Conservation (phyloP, 257 asterid species). For the Salvia splendens region DNA sequence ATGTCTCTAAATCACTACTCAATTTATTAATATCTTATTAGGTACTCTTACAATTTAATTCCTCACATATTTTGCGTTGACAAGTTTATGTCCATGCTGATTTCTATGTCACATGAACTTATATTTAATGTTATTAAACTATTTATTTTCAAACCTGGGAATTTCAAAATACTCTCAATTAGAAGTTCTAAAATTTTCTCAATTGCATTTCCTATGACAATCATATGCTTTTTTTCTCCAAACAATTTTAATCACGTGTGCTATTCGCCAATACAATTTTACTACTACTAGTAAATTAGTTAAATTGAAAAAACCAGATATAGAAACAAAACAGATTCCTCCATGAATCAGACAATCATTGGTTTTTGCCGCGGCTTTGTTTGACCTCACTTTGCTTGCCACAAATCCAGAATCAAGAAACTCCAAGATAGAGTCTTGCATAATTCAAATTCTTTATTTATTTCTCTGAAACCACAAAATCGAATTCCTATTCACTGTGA, state of each 20-base stretch:
- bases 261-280: too few relatives aligned
- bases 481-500: neutral
- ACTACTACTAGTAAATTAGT: too few relatives aligned
- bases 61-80: neutral
- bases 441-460: neutral
- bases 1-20: too few relatives aligned
- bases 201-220: neutral
- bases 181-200: neutral
- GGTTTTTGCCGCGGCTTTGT: constrained; percentile 7
- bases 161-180: too few relatives aligned
- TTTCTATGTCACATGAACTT: neutral
- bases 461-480: too few relatives aligned
- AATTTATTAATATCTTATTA: neutral
- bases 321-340: neutral
- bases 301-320: neutral
- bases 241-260: too few relatives aligned
- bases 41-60: neutral
- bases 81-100: neutral
- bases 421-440: neutral
- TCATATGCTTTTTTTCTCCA: too few relatives aligned
- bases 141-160: too few relatives aligned
- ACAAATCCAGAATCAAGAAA: neutral
- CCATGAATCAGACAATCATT: neutral
- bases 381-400: constrained; percentile 5
- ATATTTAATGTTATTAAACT: neutral